Base-by-base conservation (phyloP, 495 filamentous ascomycete species). In the Aspergillus coremiiformis region DNA sequence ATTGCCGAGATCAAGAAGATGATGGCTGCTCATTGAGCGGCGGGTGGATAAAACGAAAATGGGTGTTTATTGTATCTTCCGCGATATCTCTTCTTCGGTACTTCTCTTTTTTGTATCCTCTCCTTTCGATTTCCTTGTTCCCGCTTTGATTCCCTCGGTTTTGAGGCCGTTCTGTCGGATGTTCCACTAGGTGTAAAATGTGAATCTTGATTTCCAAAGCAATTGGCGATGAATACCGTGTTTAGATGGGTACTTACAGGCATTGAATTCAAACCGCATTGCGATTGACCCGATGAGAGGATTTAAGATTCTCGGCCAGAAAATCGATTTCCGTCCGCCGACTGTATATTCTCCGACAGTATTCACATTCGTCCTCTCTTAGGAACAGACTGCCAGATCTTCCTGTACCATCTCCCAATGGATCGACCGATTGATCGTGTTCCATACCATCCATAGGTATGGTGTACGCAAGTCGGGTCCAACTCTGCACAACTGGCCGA, bases 1-100 rank as follows among this genome's bases (percentile, higher is more conserved):
- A 96, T 98, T 76, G 89, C 90, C 52, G 84, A 95, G 81, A 94
- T 96, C 72, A 98, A 97, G 86, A 97, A 95, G 85, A 83, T 85
- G 74, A 82, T 98, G 87, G 82, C 90, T 37, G 42, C 66, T 49
- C 68, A 71, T 39, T 66, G 63, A 47, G 51, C 23, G 41, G 7
- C 33, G 49, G 58, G 52, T 39, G 29, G 53, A 52, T 57, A 62
- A 63, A 61, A 64, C 63, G 66, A 65, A 67, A 63, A 59, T 59
- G 66, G 67, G 58, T 66, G 50, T 62, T 62, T 64, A 51, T 65
- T 29, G 52, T 53, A 49, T 58, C 62, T 59, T 62, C 50, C 58
- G 10, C 20, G 37, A 41, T 44, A 52, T 58, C 62, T 59, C 48
- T 39, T 53, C 33, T 44, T 55, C 44, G 58, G 49, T 56, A 44